These are phyloP conservation scores for Phellopilus nigrolimitatus DNA, from an alignment of 1,284 basidiomycete genomes.

Conservation along the genomic window DNA sequence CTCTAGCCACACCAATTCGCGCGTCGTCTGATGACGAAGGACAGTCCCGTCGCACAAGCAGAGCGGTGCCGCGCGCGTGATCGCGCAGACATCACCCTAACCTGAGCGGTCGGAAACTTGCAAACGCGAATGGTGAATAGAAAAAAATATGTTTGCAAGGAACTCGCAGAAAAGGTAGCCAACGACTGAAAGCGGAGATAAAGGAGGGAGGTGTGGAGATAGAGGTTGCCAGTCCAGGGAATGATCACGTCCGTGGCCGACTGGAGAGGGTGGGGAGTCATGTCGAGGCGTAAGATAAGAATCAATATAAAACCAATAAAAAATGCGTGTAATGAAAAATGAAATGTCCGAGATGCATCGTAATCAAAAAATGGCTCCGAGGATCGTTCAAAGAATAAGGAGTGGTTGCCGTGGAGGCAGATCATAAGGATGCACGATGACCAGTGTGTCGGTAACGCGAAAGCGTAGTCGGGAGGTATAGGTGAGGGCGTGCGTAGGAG, in stretches of 20 bases:
- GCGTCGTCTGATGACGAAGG: slow-evolving; percentile 1
- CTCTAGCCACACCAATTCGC: slow-evolving; percentile 19
- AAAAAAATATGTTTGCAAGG: background rate
- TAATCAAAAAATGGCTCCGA: slow-evolving; percentile 7
- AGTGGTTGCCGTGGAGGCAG: slow-evolving; percentile 16
- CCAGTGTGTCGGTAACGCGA: slow-evolving; percentile 19
- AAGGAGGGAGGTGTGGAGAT: background rate
- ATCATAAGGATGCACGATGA: slow-evolving; percentile 14
- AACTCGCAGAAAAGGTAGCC: slow-evolving; percentile 1
- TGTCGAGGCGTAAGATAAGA: slow-evolving; percentile 15
- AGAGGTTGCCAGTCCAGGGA: background rate
- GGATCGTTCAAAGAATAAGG: slow-evolving; percentile 2
- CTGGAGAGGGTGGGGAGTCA: background rate
- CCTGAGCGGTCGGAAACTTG: slow-evolving; percentile 5
- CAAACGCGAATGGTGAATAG: background rate
- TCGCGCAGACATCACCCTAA: background rate
- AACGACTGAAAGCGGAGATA: background rate
- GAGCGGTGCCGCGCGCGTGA: background rate
- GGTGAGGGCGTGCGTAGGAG: slow-evolving; percentile 18
- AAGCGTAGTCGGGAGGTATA: slow-evolving; percentile 16
- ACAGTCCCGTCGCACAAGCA: background rate
- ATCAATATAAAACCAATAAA: slow-evolving; percentile 21
- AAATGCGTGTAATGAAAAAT: slow-evolving; percentile 11
- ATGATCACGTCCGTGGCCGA: background rate
- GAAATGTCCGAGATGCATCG: background rate